A percentile compares a stretch with the other conserved stretches of the same genome.
Evolutionary conservation across 768 basidiomycete species (phyloP).

Genomic region (Lentinula sp.): DNA sequence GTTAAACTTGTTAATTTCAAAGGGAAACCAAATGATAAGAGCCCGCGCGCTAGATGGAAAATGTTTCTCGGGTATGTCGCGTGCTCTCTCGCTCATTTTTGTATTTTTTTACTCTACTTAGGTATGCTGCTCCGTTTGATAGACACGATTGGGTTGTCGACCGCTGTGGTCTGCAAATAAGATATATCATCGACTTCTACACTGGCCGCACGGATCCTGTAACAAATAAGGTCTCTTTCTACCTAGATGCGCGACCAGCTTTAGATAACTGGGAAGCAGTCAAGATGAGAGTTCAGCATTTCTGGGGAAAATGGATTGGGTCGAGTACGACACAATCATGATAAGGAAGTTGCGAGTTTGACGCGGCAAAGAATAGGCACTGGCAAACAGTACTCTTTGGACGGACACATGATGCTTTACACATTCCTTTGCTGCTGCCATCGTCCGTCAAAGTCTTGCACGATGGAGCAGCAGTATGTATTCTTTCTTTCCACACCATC

Average conservation of each 20-base stretch:
- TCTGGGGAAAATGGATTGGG: conserved; percentile 34
- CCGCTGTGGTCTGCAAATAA: conserved; percentile 80
- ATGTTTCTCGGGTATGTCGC: conserved; percentile 77
- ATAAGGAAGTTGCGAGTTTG: not conserved
- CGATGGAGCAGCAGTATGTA: no score
- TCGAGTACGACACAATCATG: conserved; percentile 1
- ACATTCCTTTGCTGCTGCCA: no score
- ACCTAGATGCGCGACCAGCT: conserved; percentile 91
- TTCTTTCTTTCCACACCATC: no score
- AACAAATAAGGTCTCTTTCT: conserved; percentile 70
- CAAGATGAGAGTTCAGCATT: conserved; percentile 65
- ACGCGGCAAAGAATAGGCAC: no score
- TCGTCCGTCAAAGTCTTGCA: no score
- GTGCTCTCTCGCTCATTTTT: conserved; percentile 5
- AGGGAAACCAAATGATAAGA: conserved; percentile 76
- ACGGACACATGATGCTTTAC: no score
- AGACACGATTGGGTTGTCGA: conserved; percentile 97
- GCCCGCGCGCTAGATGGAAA: conserved; percentile 76
- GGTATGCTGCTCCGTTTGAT: conserved; percentile 93
- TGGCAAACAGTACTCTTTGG: no score
- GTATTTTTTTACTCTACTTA: conserved; percentile 21
- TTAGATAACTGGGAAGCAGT: conserved; percentile 93
- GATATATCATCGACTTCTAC: conserved; percentile 99
- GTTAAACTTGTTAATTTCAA: conserved; percentile 85
- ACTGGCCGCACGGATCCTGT: conserved; percentile 58